Base-by-base conservation (phyloP, 495 filamentous ascomycete species). In the Polyplosphaeria fusca region DNA sequence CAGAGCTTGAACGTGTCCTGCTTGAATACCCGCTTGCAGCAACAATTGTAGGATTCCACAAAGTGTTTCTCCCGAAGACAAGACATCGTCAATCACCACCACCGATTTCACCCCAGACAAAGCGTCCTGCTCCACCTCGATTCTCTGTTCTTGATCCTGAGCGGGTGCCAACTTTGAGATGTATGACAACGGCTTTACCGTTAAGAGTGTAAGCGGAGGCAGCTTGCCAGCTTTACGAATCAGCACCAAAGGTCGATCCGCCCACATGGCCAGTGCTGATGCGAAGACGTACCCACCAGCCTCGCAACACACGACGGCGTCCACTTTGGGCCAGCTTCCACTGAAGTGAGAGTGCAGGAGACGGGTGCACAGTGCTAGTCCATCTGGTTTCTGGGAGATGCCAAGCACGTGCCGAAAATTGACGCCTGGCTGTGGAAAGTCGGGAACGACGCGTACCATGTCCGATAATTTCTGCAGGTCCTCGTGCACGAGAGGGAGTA, bases 71-170 rank as follows among this genome's bases (percentile, higher is more conserved):
- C 81, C 82, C 25, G 79, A 81, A 30, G 82, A 75, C 60, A 86
- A 77, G 50, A 84, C 82, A 71, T 86, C 82, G 66, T 86, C 82
- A 41, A 86, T 74, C 5, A 86, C 75, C 55, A 85, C 70, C 16
- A 86, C 77, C 40, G 73, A 73, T 16, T 70, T 70, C 22, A 70
- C 76, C 37, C 18, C 67, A 3, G 71, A 71, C 44, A 85, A 54
- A 41, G 73, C 67, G 68, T 73, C 71, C 50, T 63, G 64, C 23
- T 73, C 71, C 65, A 86, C 79, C 68, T 83, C 81, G 13, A 86
- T 75, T 40, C 58, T 58, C 57, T 71, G 71, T 67, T 73, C 72
- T 52, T 63, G 63, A 41, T 60, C 54, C 58, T 60, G 28, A 18
- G 63, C 60, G 27, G 70, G 68, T 67, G 45, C 56, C 55, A 67